Base-by-base conservation (phyloP, 108 stramenopile genomes). In the Pseudonitzschia multiseries region DNA sequence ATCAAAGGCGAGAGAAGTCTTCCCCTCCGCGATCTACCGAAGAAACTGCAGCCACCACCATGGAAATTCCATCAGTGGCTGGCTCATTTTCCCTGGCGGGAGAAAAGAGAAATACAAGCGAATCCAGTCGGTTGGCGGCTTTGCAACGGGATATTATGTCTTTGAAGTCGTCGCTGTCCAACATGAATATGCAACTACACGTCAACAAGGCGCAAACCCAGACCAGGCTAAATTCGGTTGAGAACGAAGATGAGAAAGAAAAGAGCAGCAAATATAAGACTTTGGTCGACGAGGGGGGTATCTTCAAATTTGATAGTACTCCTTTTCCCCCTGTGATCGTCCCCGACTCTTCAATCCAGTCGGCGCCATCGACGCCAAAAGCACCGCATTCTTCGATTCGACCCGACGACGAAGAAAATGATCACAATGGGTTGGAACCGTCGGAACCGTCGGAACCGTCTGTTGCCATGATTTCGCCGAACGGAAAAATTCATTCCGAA, bases 121-220 rank as follows among this genome's bases (percentile, higher is more conserved):
- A 62, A 62, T 62, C 61, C 0, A 27, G 26, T 26, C 29, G 32
- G 26, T 50, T 67, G 28, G 66, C 66, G 3, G 44, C 42, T 29
- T 28, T 67, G 42, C 31, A 67, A 48, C 66, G 66, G 22, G 66
- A 67, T 18, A 44, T 67, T 29, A 67, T 24, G 14, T 67, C 66
- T 4, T 50, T 50, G 66, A 67, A 67, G 22, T 67, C 66, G 43
- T 50, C 46, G n/a, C 66, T 67, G 10, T 67, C 66, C 66, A 24
- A 67, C 22, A 48, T 48, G 66, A 67, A 67, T 22, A 48, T n/a
- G 17, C 43, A 50, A 44, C 28, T 48, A 22, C 22, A 27, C 3
- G 44, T 43, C 5, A 48, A 50, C 44, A 67, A 51, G 46, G n/a
- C 24, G 36, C 36, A 65, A 18, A 43, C 14, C 15, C 32, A 74